These are phyloP conservation scores for Thamnidium elegans DNA, from an alignment of 192 early-diverging fungal genomes.

Conservation along the genomic window DNA sequence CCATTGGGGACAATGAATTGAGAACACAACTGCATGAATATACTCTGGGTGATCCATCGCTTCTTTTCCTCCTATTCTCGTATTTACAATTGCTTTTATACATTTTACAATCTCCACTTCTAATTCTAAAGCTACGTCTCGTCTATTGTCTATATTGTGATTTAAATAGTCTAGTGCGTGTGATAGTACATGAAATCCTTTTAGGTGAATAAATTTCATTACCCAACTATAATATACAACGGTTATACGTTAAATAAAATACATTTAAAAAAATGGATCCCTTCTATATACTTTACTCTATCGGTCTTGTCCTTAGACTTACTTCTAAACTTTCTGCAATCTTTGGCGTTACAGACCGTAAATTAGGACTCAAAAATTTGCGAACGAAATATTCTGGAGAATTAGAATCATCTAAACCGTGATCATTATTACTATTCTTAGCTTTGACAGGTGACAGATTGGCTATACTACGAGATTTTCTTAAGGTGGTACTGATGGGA, in stretches of 20 bases:
- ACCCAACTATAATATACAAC: constrained; percentile 56
- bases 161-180: constrained; percentile 48
- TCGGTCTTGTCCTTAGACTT: constrained; percentile 50
- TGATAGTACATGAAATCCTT: constrained; percentile 65
- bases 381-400: constrained; percentile 55
- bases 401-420: constrained; percentile 37
- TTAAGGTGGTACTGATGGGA: no score
- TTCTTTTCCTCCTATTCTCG: constrained; percentile 65
- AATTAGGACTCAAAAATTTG: constrained; percentile 44
- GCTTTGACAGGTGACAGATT: not conserved
- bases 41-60: constrained; percentile 66
- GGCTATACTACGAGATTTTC: not conserved
- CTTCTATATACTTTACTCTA: constrained; percentile 36
- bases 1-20: constrained; percentile 70
- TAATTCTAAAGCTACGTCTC: constrained; percentile 61
- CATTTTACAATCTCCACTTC: constrained; percentile 79
- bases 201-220: constrained; percentile 70
- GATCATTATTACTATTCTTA: not conserved
- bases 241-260: not conserved
- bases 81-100: constrained; percentile 73
- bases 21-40: constrained; percentile 70
- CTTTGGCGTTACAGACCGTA: constrained; percentile 46
- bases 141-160: constrained; percentile 24
- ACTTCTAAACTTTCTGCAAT: constrained; percentile 49
- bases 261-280: not conserved